phyloP scores from a whole-genome alignment of 2,329 filamentous ascomycete genomes.

The Sporothrix pallida region DNA sequence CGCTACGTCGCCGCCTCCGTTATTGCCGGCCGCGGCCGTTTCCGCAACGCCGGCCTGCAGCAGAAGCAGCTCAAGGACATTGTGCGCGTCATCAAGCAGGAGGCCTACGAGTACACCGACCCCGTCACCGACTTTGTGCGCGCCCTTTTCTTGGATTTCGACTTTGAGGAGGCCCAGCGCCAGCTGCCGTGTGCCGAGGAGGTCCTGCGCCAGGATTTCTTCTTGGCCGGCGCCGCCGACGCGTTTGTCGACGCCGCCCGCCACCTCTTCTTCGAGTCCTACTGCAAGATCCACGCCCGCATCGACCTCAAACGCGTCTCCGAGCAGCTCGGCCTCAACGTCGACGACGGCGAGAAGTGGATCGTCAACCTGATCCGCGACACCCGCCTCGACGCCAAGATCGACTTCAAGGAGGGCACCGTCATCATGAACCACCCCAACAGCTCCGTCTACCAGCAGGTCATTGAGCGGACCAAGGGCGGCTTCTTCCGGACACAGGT shows the following conservation, averaged over 20 bases:
- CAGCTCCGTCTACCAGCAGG: constrained; percentile 98
- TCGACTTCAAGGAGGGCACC: constrained; percentile 98
- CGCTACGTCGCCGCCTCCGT: constrained; percentile 93
- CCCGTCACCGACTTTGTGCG: constrained; percentile 96
- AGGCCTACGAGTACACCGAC: constrained; percentile 96
- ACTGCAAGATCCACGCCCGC: constrained; percentile 99
- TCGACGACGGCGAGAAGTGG: constrained; percentile 99
- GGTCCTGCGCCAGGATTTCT: constrained; percentile 92
- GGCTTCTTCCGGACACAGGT: constrained; percentile 99
- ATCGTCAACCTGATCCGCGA: constrained; percentile 99
- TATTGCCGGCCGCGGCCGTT: constrained; percentile 85
- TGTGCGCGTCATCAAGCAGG: constrained; percentile 92
- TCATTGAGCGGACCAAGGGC: constrained; percentile 98
- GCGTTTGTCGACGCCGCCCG: constrained; percentile 91
- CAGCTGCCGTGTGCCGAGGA: constrained; percentile 87
- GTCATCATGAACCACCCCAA: constrained; percentile 99
- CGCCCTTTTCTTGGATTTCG: constrained; percentile 92
- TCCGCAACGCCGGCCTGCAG: constrained; percentile 82
- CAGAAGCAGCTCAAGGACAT: constrained; percentile 99
- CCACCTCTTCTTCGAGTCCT: constrained; percentile 96
- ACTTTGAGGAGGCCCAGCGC: constrained; percentile 95
- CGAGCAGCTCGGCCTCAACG: constrained; percentile 84
- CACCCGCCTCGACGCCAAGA: constrained; percentile 97
- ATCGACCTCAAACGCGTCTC: constrained; percentile 99
- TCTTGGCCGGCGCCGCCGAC: constrained; percentile 83